A percentile compares a stretch with the other conserved stretches of the same genome.
Evolutionary conservation across 2,329 filamentous ascomycete genomes (phyloP).

Genomic region (Beauveria caledonica): DNA sequence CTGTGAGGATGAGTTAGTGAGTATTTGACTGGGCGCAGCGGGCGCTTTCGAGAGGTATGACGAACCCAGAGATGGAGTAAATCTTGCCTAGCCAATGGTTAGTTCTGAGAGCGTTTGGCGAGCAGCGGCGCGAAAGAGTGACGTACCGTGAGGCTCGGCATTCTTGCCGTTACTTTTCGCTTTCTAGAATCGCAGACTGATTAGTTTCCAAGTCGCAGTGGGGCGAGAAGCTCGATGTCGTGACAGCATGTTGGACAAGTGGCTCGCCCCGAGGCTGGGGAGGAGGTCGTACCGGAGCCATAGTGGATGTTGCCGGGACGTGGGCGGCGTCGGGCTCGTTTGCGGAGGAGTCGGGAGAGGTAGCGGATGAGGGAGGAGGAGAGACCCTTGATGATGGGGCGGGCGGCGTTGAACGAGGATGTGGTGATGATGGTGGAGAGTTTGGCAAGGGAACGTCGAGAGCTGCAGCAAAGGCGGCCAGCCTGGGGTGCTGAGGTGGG

Average conservation of each 20-base stretch:
- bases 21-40: neutral
- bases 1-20: constrained; percentile 35
- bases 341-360: constrained; percentile 19
- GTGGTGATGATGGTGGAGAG: constrained; percentile 31
- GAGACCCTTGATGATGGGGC: constrained; percentile 15
- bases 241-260: constrained; percentile 6
- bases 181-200: constrained; percentile 20
- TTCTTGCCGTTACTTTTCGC: constrained; percentile 30
- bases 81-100: constrained; percentile 42
- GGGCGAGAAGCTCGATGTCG: neutral
- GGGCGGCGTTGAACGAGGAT: constrained; percentile 24
- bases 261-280: constrained; percentile 13
- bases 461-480: constrained; percentile 18
- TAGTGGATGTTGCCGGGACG: constrained; percentile 32
- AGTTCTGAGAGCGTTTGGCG: neutral
- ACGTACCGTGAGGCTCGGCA: constrained; percentile 32
- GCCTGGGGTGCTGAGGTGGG: constrained; percentile 13
- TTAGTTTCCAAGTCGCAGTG: constrained; percentile 18
- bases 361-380: constrained; percentile 21
- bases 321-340: constrained; percentile 21
- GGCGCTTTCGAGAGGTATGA: constrained; percentile 17
- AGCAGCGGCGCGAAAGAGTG: neutral
- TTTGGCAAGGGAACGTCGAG: constrained; percentile 31
- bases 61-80: constrained; percentile 55
- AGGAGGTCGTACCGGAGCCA: constrained; percentile 45